phyloP scores from a whole-genome alignment of 768 basidiomycete genomes.

The Trametes cubensis region DNA sequence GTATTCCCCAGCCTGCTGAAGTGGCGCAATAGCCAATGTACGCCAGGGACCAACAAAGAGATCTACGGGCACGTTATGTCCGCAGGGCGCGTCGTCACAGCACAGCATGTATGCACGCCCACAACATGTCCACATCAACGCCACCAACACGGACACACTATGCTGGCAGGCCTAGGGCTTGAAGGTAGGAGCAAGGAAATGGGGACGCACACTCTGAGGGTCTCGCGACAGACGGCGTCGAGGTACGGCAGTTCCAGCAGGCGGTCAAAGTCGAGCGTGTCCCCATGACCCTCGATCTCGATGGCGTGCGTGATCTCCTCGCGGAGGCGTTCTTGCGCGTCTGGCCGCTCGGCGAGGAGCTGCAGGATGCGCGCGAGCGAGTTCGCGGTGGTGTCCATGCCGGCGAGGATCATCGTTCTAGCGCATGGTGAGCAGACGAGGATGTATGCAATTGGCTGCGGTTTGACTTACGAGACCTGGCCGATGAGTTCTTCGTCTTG shows the following conservation, averaged over 20 bases:
- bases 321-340: constrained; percentile 33
- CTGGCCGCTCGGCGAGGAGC: constrained; percentile 30
- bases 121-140: no score
- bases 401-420: constrained; percentile 31
- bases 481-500: constrained; percentile 31
- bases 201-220: constrained; percentile 29
- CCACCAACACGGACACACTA: no score
- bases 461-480: constrained; percentile 31
- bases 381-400: constrained; percentile 35
- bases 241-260: constrained; percentile 33
- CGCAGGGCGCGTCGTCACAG: no score
- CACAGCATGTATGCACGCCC: no score
- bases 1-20: neutral
- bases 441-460: no score
- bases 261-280: constrained; percentile 31
- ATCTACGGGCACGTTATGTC: no score
- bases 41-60: no score
- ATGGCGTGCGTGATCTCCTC: constrained; percentile 28
- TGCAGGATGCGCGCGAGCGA: constrained; percentile 34
- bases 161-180: no score
- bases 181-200: no score
- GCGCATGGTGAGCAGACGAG: neutral
- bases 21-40: no score
- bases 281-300: constrained; percentile 9
- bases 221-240: constrained; percentile 34